Base-by-base conservation (phyloP, 257 asterid species). In the Solanum rostratum region DNA sequence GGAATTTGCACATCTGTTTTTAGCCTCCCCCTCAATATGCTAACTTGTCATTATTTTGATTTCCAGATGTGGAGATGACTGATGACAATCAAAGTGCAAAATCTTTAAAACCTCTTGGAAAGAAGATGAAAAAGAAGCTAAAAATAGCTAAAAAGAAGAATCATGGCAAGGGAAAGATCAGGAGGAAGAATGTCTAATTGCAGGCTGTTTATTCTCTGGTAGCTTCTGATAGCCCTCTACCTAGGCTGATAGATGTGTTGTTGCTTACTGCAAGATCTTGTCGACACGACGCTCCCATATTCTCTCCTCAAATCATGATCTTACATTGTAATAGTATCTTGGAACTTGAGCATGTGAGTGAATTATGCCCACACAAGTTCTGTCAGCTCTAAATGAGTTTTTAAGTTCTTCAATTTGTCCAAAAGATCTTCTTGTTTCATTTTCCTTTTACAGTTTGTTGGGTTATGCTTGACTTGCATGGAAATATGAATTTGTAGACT, bases 81-180 rank as follows among this genome's bases (percentile, higher is more conserved):
- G 91, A 84, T 53, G 92, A 63, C 43, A 85, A 62, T 79, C 71
- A 74, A 79, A 87, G 87, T 79, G 53, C 78, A 11, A 93, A 84
- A 74, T 88, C 84, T 33, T 88, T 95, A 81, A 94, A 90, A 90
- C 97, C 99, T n/a, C 39, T 91, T 19, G 97, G 99, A 82, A 94
- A 89, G 95, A 96, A 92, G 92, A 85, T 96, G 86, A 94, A 93
- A 88, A 96, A 88, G 97, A 96, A 92, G 94, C 62, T 93, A 80
- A 91, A 93, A 92, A 83, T 94, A 54, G 89, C 93, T 69, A 94
- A 92, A 87, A 92, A 78, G 93, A 93, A 90, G 84, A 83, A 68
- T 53, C 92, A 83, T 11, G 92, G 93, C 88, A 93, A 94, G 90
- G 98, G 97, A 86, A 93, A 94, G 90, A 92, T 94, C 90, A 91